These are phyloP conservation scores for Exophiala sp. DNA, from an alignment of 2,329 filamentous ascomycete genomes.

Conservation along the genomic window DNA sequence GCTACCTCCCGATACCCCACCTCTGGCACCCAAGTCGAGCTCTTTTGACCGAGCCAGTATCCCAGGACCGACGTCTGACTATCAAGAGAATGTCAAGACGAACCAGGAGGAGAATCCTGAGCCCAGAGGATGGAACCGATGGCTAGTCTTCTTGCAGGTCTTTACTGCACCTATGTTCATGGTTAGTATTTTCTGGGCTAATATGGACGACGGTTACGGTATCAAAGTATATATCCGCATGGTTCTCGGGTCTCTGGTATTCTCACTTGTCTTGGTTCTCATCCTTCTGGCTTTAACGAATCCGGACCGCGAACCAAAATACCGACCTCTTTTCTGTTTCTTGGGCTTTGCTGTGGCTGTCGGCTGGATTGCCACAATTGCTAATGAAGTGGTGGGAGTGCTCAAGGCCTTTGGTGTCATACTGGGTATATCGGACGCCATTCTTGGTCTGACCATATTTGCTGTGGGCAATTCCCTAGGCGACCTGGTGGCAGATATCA, in stretches of 20 bases:
- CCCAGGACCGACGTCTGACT: slow-evolving; percentile 36
- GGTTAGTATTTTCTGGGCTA: slow-evolving; percentile 63
- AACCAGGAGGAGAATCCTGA: slow-evolving; percentile 35
- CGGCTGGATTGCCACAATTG: slow-evolving; percentile 94
- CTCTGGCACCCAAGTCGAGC: slow-evolving; percentile 24
- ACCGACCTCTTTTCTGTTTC: slow-evolving; percentile 77
- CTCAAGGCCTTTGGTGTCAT: slow-evolving; percentile 92
- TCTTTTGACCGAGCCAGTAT: slow-evolving; percentile 6
- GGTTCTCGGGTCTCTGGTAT: slow-evolving; percentile 62
- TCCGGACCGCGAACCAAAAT: slow-evolving; percentile 63
- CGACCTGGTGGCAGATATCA: slow-evolving; percentile 91
- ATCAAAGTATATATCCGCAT: slow-evolving; percentile 53
- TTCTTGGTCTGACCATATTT: slow-evolving; percentile 91
- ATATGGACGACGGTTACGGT: slow-evolving; percentile 49
- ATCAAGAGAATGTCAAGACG: slow-evolving; percentile 35
- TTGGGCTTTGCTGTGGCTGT: slow-evolving; percentile 88
- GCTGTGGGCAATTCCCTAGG: slow-evolving; percentile 94
- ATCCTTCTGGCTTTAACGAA: slow-evolving; percentile 67
- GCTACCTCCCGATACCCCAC: slow-evolving; percentile 38
- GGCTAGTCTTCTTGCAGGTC: slow-evolving; percentile 80
- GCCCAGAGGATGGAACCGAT: slow-evolving; percentile 74
- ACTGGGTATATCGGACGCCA: slow-evolving; percentile 79
- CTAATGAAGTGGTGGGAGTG: slow-evolving; percentile 90
- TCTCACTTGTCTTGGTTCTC: slow-evolving; percentile 64
- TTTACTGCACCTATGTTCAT: slow-evolving; percentile 86